phyloP scores from a whole-genome alignment of 345 rosid genomes.

The Aethionema arabicum region DNA sequence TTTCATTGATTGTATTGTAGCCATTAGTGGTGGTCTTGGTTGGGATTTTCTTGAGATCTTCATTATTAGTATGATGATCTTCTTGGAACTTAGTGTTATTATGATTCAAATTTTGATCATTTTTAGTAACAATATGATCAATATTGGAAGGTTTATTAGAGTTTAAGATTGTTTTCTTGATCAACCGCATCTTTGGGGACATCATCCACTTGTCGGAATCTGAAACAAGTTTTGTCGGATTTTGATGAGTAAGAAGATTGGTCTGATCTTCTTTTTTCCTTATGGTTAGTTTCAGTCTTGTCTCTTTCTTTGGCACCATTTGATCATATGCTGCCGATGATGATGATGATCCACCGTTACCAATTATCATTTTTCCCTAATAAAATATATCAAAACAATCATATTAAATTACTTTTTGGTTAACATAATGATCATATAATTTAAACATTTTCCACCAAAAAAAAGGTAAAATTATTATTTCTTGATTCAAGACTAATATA shows the following conservation, averaged over 20 bases:
- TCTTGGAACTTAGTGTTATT: conserved; percentile 19
- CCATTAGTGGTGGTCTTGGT: conserved; percentile 22
- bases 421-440: no score
- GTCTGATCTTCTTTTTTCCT: conserved; percentile 39
- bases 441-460: no score
- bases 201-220: conserved; percentile 68
- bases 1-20: conserved; percentile 29
- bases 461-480: no score
- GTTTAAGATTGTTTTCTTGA: conserved; percentile 68
- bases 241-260: conserved; percentile 40
- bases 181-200: conserved; percentile 85
- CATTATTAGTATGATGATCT: conserved; percentile 10
- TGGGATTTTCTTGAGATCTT: conserved; percentile 30
- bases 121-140: conserved; percentile 17
- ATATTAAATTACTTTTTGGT: neutral
- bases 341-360: conserved; percentile 41
- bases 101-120: conserved; percentile 20
- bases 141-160: conserved; percentile 5
- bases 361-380: conserved; percentile 40
- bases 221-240: conserved; percentile 37
- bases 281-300: conserved; percentile 41
- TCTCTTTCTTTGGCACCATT: conserved; percentile 41
- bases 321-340: conserved; percentile 37
- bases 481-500: neutral
- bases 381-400: conserved; percentile 24